Evolutionary conservation across 345 rosid genomes (phyloP).

Genomic region (Pugionium dolabratum): DNA sequence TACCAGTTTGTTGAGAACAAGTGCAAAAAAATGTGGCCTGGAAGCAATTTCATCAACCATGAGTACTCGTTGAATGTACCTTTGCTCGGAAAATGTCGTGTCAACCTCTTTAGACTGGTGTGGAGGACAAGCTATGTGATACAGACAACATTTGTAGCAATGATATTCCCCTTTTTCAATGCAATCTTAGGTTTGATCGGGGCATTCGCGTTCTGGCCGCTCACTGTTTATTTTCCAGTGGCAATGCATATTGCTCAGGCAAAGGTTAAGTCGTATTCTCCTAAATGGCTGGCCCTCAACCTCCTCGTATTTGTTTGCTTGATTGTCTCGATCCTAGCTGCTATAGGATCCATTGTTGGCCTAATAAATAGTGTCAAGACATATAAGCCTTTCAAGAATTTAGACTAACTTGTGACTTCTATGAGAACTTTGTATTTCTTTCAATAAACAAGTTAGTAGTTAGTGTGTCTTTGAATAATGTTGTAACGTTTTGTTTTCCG

Average conservation of each 20-base stretch:
- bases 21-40: conserved; percentile 55
- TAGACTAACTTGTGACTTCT: background rate
- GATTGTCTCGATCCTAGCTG: conserved; percentile 59
- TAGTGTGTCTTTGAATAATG: too few species aligned
- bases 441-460: too few species aligned
- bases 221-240: conserved; percentile 79
- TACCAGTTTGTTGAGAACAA: conserved; percentile 59
- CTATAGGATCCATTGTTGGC: conserved; percentile 68
- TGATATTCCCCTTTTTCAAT: conserved; percentile 88
- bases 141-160: conserved; percentile 56
- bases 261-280: conserved; percentile 47
- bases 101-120: conserved; percentile 61
- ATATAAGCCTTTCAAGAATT: conserved; percentile 62
- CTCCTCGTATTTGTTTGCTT: conserved; percentile 53
- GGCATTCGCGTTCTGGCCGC: conserved; percentile 71
- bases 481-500: too few species aligned
- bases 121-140: conserved; percentile 75
- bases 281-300: conserved; percentile 64
- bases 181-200: conserved; percentile 71
- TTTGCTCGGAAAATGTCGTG: conserved; percentile 38
- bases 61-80: conserved; percentile 53
- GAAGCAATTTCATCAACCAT: conserved; percentile 51
- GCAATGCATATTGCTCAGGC: conserved; percentile 70
- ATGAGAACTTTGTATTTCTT: too few species aligned
- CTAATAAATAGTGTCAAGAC: conserved; percentile 51